These are phyloP conservation scores for Dryas drummondii DNA, from an alignment of 306 rosid species.

Conservation along the genomic window DNA sequence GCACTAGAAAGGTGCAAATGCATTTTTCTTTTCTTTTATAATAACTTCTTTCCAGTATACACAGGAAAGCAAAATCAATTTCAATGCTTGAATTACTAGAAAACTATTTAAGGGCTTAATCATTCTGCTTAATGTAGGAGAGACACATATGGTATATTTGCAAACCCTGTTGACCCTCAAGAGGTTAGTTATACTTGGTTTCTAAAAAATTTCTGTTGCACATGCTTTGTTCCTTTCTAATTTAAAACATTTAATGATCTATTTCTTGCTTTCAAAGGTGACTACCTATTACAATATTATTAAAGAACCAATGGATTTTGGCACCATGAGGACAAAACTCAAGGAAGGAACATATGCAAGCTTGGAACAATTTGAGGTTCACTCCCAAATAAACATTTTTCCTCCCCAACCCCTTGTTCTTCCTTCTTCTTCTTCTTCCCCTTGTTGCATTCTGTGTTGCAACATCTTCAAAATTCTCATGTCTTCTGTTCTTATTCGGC, in stretches of 20 bases:
- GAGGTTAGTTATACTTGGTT: slow-evolving; percentile 28
- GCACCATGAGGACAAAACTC: slow-evolving; percentile 42
- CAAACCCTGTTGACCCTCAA: slow-evolving; percentile 34
- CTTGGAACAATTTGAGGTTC: slow-evolving; percentile 44
- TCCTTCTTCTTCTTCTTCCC: background rate
- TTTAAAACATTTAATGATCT: background rate
- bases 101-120: background rate
- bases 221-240: background rate
- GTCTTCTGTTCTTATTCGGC: background rate
- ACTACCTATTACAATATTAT: slow-evolving; percentile 28
- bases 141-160: slow-evolving; percentile 26
- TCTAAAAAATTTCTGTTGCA: background rate
- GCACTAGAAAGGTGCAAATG: slow-evolving; percentile 33
- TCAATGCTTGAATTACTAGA: background rate
- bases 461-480: background rate
- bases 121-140: slow-evolving; percentile 21
- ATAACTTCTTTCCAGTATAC: too few species aligned
- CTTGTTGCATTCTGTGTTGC: background rate
- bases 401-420: background rate
- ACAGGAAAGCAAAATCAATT: background rate
- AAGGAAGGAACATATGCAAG: slow-evolving; percentile 30
- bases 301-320: slow-evolving; percentile 47
- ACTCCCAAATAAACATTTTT: background rate
- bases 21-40: background rate
- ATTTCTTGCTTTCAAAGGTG: slow-evolving; percentile 27